Evolutionary conservation across 495 filamentous ascomycete genomes (phyloP), one percentile per base, ranked within the genome.

Genomic region (Talaromyces liani): DNA sequence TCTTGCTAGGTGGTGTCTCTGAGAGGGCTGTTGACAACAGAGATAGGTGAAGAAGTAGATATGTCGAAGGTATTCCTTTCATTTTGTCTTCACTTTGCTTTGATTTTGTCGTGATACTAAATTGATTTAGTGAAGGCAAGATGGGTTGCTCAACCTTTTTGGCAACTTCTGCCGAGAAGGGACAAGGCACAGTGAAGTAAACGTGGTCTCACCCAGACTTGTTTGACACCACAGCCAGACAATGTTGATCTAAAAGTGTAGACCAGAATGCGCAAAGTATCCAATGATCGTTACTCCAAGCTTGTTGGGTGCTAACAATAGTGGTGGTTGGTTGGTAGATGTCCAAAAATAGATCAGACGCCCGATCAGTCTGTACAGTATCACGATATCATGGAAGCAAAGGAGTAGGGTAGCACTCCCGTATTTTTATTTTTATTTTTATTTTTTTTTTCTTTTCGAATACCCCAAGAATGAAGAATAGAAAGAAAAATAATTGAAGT

Each of bases 1-100:
- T 65, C 83, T 74, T 67, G 79, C 81, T 67, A 77, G 80, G 70
- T 73, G 81, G 65, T 72, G 75, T 64, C 56, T 59, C 65, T 66
- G 62, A 63, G 61, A 64, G 51, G 60, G 64, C 33, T 49, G 71
- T 41, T 31, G 71, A 47, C 55, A 68, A 63, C 47, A 79, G 68
- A 51, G 72, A 69, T 54, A 82, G 66, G 60, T 72, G 64, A 49
- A 74, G 65, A 45, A 75, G 72, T 64, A 80, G 69, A 41, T 66
- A 67, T 72, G 75, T 74, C 58, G 61, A 49, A 25, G 4, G 12
- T 39, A 64, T 56, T 27, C 7, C 4, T 39, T 36, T 54, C 53
- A 55, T 63, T 18, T 63, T 63, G 45, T 6, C 0, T 9, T 22
- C 12, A 27, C 27, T 29, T 14, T 41, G 16, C 57, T 29, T 27